Conservation (phyloP, 2,329 filamentous ascomycete genomes). For the Dactylella cylindrospora region DNA sequence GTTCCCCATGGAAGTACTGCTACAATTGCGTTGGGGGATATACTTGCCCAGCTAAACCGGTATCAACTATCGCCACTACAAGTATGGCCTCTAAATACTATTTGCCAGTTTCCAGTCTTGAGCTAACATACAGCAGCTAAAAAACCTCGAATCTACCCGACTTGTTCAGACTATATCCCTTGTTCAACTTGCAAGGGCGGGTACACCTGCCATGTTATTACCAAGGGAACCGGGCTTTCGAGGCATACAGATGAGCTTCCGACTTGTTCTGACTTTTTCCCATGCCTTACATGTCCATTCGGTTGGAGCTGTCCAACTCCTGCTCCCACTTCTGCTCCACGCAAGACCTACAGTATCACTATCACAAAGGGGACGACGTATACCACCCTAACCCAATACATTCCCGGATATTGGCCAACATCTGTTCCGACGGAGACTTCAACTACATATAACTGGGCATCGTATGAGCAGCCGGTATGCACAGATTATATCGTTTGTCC, state of each 20-base stretch:
- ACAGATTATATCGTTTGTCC: conserved; percentile 29
- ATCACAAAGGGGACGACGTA: conserved; percentile 25
- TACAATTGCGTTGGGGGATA: conserved; percentile 33
- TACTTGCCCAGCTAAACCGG: conserved; percentile 7
- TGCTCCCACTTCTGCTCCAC: conserved; percentile 5
- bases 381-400: conserved; percentile 12
- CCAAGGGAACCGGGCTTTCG: conserved; percentile 6
- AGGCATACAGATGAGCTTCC: conserved; percentile 11
- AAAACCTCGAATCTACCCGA: conserved; percentile 13
- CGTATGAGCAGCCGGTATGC: conserved; percentile 34
- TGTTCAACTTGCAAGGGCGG: conserved; percentile 18
- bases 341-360: conserved; percentile 21
- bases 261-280: conserved; percentile 16
- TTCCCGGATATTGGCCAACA: conserved; percentile 16
- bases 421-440: conserved; percentile 5
- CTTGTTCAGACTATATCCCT: conserved; percentile 23
- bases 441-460: conserved; percentile 20
- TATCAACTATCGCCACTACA: neutral
- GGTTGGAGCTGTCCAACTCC: conserved; percentile 28
- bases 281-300: conserved; percentile 15
- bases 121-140: conserved; percentile 4
- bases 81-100: conserved; percentile 1
- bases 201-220: conserved; percentile 10
- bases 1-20: conserved; percentile 28
- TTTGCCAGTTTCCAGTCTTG: neutral